A percentile compares a stretch with the other conserved stretches of the same genome.
phyloP scores from a whole-genome alignment of 2,329 filamentous ascomycete species.

The Chrysosporium queenslandicum region DNA sequence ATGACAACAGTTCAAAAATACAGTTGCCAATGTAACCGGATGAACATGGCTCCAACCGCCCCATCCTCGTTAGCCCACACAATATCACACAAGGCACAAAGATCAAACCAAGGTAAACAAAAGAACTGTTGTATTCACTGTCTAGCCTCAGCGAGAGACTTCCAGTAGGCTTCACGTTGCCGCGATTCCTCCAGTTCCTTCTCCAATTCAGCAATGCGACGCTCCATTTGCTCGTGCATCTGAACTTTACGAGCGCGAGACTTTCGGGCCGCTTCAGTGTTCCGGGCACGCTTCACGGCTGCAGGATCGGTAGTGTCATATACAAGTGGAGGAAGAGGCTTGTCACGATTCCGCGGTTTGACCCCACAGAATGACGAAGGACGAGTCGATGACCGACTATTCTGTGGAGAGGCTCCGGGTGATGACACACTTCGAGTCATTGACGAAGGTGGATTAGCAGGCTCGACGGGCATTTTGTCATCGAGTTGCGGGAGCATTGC shows the following conservation, averaged over 20 bases:
- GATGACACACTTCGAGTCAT: slow-evolving; percentile 35
- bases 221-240: slow-evolving; percentile 64
- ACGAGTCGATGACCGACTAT: slow-evolving; percentile 42
- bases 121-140: slow-evolving; percentile 16
- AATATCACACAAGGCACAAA: slow-evolving; percentile 15
- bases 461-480: neutral
- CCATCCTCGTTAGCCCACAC: slow-evolving; percentile 26
- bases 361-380: slow-evolving; percentile 64
- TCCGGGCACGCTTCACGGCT: slow-evolving; percentile 88
- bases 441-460: slow-evolving; percentile 13
- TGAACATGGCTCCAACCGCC: slow-evolving; percentile 28
- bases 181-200: slow-evolving; percentile 32
- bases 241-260: slow-evolving; percentile 78
- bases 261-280: slow-evolving; percentile 87
- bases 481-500: neutral
- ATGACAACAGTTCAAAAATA: slow-evolving; percentile 1
- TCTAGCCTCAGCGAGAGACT: slow-evolving; percentile 24
- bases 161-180: slow-evolving; percentile 32
- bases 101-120: slow-evolving; percentile 9
- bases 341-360: slow-evolving; percentile 63
- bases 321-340: slow-evolving; percentile 68
- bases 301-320: slow-evolving; percentile 63
- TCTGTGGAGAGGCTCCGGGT: slow-evolving; percentile 30
- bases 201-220: slow-evolving; percentile 59
- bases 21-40: slow-evolving; percentile 17